Evolutionary conservation across 345 rosid species (phyloP).

Genomic region (Luvunga scandens): DNA sequence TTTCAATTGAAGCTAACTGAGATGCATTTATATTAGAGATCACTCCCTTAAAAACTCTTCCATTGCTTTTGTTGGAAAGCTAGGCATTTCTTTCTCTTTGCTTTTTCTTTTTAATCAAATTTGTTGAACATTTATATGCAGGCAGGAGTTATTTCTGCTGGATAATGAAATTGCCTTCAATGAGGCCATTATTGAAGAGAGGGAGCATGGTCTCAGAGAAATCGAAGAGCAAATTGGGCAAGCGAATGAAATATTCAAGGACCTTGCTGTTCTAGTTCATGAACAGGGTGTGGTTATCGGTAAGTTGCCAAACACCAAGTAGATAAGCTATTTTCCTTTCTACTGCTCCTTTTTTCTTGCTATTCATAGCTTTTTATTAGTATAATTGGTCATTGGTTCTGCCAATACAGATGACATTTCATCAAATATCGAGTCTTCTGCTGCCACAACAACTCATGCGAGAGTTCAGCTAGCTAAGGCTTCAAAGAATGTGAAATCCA

Average conservation of each 20-base stretch:
- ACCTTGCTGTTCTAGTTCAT: conserved; percentile 68
- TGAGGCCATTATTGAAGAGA: conserved; percentile 70
- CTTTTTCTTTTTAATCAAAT: not conserved
- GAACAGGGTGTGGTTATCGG: conserved; percentile 70
- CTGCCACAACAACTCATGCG: conserved; percentile 46
- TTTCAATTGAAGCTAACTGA: not conserved
- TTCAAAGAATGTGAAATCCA: conserved; percentile 55
- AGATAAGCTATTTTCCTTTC: not conserved
- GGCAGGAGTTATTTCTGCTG: conserved; percentile 51
- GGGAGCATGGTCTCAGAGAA: conserved; percentile 64
- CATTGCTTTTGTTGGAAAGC: conserved; percentile 9
- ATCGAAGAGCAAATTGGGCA: conserved; percentile 60
- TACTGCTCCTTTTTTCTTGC: conserved; percentile 9
- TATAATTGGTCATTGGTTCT: conserved; percentile 2
- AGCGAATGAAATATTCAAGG: conserved; percentile 65
- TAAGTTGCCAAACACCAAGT: conserved; percentile 24
- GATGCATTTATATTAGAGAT: not conserved
- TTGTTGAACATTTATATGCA: conserved; percentile 17
- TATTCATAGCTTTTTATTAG: not conserved
- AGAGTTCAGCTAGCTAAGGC: conserved; percentile 53
- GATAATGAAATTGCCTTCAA: conserved; percentile 68
- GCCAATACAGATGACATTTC: conserved; percentile 50
- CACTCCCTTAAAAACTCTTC: not conserved
- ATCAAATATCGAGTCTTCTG: conserved; percentile 53
- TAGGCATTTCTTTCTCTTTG: not conserved